Base-by-base conservation (phyloP, 2,329 filamentous ascomycete species). In the Zymoseptoria tritici region DNA sequence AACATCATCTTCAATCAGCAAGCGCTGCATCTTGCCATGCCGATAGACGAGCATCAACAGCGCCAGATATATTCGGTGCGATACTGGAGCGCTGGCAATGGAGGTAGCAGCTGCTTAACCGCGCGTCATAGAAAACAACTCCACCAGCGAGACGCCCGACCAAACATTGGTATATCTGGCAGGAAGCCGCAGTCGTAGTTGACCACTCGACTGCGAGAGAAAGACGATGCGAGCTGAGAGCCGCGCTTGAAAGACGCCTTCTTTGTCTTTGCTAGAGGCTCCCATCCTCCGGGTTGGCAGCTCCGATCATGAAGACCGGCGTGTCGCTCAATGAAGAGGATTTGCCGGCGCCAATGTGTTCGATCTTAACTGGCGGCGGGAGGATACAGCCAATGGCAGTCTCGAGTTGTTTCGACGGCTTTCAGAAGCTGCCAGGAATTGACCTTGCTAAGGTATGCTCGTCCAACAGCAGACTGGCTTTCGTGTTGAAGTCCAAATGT, bases 131-230 rank as follows among this genome's bases (percentile, higher is more conserved):
- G 55, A 9, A 29, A 49, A 49, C 49, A 19, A 26, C 36, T 46
- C 36, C 36, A 46, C 26, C 49, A 51, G 55, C 55, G 55, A 57
- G 49, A 52, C 55, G 55, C 55, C 29, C n/a, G 42, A 8, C 21
- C 36, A 46, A 22, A 22, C 13, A 46, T 46, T 3, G 36, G n/a
- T 29, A 29, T 29, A 46, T 7, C 13, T 46, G 36, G 36, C 36
- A 46, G 36, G 13, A 11, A 46, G 36, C 36, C 36, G 36, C 36
- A 46, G 16, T 46, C 9, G 36, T 46, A 11, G 13, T 46, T 4
- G 36, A 46, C 36, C 36, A 46, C 36, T 46, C 36, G 36, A 46
- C 36, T 46, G 36, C 36, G 36, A 46, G 36, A n/a, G 36, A 46
- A n/a, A 46, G 36, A 46, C 36, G n/a, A n/a, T 46, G 36, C 36